Evolutionary conservation across 495 filamentous ascomycete species (phyloP), one percentile per base, ranked within the genome.

Genomic region (Penicillium macrosclerotiorum): DNA sequence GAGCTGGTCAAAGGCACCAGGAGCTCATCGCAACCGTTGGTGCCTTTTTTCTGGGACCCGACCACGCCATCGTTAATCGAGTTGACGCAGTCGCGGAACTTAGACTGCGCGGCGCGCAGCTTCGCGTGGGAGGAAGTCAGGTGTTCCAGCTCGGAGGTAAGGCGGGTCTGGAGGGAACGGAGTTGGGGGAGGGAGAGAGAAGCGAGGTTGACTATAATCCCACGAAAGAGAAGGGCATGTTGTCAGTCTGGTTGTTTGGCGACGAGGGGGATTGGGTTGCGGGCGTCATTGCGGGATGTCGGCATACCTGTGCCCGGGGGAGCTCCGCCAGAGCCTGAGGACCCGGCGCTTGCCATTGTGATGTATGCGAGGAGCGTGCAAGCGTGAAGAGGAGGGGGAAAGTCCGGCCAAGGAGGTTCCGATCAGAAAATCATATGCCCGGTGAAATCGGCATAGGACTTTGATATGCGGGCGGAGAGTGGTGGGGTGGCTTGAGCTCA

Each of bases 81-180:
- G 18, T 71, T 75, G 37, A 95, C 77, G 64, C 94, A 98, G 60
- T 97, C 92, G 24, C 82, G 75, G 75, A 98, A 98, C 64, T 91
- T 93, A 40, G 81, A 73, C 62, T 96, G 94, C 13, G 93, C 94
- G 22, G 83, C 81, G 48, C 89, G 88, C 23, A 98, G 81, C 67
- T 93, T 91, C 27, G 82, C 69, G 73, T 94, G 95, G 9, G 94
- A 96, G 43, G 70, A 76, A 0, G 88, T 94, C 51, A 98, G 82
- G 72, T 96, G 90, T 61, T 95, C 86, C 49, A 98, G 81, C 60
- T 98, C 93, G 52, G 90, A 83, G 64, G 95, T 92, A 46, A 98
- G 86, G 62, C 95, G 91, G 64, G 93, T 89, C 71, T 97, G 96
- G 31, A 97, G 81, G 31, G 76, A 70, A 52, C 72, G 76, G 47